Percentiles rank a stretch among this genome's conserved stretches.
These are phyloP conservation scores for Yamadazyma atmosphaerica DNA, from an alignment of 1,139 yeast genomes.

Conservation along the genomic window DNA sequence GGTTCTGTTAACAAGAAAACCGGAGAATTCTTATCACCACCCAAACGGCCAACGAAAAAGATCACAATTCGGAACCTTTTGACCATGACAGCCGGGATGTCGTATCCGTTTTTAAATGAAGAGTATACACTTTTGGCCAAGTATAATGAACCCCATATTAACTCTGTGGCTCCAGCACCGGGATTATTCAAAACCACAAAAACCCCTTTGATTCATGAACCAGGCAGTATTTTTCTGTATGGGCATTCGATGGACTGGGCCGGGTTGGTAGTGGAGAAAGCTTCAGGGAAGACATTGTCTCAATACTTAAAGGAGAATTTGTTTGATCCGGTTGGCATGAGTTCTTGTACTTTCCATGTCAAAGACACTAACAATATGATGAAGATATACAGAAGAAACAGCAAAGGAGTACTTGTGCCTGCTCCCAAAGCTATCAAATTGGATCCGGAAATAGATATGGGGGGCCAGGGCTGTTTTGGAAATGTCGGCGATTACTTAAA, in stretches of 20 bases:
- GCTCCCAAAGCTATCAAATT: conserved; percentile 18
- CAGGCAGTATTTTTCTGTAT: conserved; percentile 53
- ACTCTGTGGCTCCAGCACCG: conserved; percentile 20
- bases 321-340: conserved; percentile 48
- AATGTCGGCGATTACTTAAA: conserved; percentile 44
- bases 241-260: conserved; percentile 57
- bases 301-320: conserved; percentile 39
- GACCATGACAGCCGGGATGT: conserved; percentile 53
- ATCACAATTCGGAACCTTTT: conserved; percentile 51
- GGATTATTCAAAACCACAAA: conserved; percentile 28
- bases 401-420: conserved; percentile 17
- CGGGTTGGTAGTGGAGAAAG: conserved; percentile 45
- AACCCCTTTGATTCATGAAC: conserved; percentile 50
- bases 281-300: conserved; percentile 44
- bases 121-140: conserved; percentile 13
- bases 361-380: conserved; percentile 25
- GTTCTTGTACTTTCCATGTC: conserved; percentile 36
- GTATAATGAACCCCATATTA: conserved; percentile 9
- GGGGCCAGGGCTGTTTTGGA: conserved; percentile 52
- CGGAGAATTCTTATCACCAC: conserved; percentile 33
- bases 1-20: conserved; percentile 32
- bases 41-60: conserved; percentile 32
- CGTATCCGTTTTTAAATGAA: conserved; percentile 41
- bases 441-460: conserved; percentile 41
- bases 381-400: conserved; percentile 24